Conservation (phyloP, 2,329 filamentous ascomycete genomes). For the Camillea tinctor region DNA sequence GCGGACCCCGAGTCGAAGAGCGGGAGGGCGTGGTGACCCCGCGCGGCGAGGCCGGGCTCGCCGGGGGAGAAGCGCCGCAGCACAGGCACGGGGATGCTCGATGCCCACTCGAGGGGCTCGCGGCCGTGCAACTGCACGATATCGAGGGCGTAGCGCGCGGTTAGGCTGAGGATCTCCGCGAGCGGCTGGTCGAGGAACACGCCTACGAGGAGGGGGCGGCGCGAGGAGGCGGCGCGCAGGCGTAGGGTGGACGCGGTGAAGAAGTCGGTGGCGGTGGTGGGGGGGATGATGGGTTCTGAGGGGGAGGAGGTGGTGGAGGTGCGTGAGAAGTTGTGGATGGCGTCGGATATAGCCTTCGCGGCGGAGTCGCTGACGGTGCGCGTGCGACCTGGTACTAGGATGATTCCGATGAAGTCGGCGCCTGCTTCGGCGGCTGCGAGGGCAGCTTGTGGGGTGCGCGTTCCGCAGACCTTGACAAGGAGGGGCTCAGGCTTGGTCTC, state of each 20-base stretch:
- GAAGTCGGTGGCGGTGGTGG: constrained; percentile 58
- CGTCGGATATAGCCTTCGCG: constrained; percentile 76
- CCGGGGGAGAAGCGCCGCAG: constrained; percentile 80
- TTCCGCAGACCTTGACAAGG: constrained; percentile 94
- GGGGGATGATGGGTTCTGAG: constrained; percentile 16
- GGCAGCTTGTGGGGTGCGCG: constrained; percentile 77
- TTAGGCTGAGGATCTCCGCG: constrained; percentile 75
- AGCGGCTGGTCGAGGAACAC: constrained; percentile 93
- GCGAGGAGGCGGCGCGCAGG: constrained; percentile 40
- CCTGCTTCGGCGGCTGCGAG: constrained; percentile 78
- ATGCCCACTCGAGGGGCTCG: constrained; percentile 90
- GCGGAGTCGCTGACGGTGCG: constrained; percentile 77
- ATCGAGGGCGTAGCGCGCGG: constrained; percentile 75
- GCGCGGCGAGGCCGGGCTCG: constrained; percentile 66
- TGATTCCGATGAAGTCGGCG: constrained; percentile 91
- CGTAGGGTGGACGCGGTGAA: constrained; percentile 58
- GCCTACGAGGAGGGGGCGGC: constrained; percentile 77
- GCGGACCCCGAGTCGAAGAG: constrained; percentile 78
- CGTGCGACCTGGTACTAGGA: constrained; percentile 77
- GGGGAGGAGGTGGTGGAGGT: constrained; percentile 33
- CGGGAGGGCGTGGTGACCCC: constrained; percentile 80
- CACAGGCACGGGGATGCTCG: constrained; percentile 86
- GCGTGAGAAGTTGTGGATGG: constrained; percentile 60
- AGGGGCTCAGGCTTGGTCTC: constrained; percentile 44
- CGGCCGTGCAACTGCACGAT: constrained; percentile 90